Conservation (phyloP, 495 filamentous ascomycete species). For the Trichoderma asperelloides region DNA sequence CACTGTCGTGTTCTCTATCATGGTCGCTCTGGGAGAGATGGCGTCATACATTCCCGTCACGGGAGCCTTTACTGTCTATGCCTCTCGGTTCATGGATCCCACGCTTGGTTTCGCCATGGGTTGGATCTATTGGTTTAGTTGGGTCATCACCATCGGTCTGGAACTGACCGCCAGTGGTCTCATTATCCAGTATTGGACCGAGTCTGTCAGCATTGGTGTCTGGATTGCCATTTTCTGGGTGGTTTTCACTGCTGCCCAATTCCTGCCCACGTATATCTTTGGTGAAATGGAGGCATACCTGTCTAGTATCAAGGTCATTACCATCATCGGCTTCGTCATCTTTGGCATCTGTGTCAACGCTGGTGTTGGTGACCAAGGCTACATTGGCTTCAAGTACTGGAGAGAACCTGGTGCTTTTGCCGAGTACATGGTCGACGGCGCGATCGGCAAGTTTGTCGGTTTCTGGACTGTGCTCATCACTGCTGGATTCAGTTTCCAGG, state of each 20-base stretch:
- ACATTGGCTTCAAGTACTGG: conserved; percentile 68
- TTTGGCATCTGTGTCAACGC: conserved; percentile 58
- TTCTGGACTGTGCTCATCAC: conserved; percentile 40
- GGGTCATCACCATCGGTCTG: conserved; percentile 57
- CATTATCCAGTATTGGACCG: conserved; percentile 69
- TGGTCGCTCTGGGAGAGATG: conserved; percentile 58
- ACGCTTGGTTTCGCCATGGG: conserved; percentile 72
- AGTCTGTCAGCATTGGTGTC: conserved; percentile 46
- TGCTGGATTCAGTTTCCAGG: conserved; percentile 40
- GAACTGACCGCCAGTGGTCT: conserved; percentile 66
- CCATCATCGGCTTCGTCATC: conserved; percentile 60
- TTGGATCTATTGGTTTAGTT: conserved; percentile 51
- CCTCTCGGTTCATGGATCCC: conserved; percentile 61
- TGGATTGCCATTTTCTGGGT: conserved; percentile 73
- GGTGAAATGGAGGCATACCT: conserved; percentile 72
- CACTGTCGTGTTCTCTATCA: conserved; percentile 52
- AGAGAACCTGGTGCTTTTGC: conserved; percentile 59
- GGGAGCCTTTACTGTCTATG: conserved; percentile 68
- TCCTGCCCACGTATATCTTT: conserved; percentile 57
- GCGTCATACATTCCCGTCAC: conserved; percentile 68
- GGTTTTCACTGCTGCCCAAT: conserved; percentile 55
- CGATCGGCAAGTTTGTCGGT: conserved; percentile 36
- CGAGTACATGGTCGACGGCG: conserved; percentile 34
- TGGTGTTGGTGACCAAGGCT: conserved; percentile 55
- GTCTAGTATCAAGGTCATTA: conserved; percentile 66